Evolutionary conservation across 257 asterid species (phyloP).

Genomic region (Gentiana dahurica): DNA sequence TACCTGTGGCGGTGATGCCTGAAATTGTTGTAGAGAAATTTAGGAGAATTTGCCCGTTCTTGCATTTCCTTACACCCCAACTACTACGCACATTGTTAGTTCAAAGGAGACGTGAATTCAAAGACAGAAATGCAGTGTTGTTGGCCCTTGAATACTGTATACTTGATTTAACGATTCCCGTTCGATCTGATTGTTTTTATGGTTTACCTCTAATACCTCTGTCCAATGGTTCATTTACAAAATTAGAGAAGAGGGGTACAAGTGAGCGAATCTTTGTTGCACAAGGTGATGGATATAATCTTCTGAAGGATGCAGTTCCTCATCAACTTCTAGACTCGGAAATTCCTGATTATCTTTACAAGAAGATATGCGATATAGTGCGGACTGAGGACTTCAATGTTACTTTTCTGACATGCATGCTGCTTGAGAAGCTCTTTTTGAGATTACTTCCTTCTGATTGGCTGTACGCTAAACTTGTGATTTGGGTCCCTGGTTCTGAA

Average conservation of each 20-base stretch:
- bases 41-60: conserved; percentile 57
- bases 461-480: conserved; percentile 64
- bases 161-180: conserved; percentile 58
- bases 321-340: conserved; percentile 59
- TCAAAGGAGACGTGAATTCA: conserved; percentile 63
- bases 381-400: conserved; percentile 59
- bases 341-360: conserved; percentile 50
- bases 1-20: conserved; percentile 65
- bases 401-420: conserved; percentile 56
- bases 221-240: conserved; percentile 64
- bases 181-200: conserved; percentile 45
- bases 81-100: conserved; percentile 68
- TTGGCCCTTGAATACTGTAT: conserved; percentile 91
- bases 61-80: conserved; percentile 86
- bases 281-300: conserved; percentile 71
- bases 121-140: conserved; percentile 61
- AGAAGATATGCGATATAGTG: conserved; percentile 63
- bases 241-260: conserved; percentile 59
- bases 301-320: conserved; percentile 73
- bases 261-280: conserved; percentile 70
- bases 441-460: conserved; percentile 79
- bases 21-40: conserved; percentile 59
- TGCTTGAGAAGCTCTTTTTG: conserved; percentile 62
- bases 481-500: conserved; percentile 63
- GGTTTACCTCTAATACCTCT: conserved; percentile 89